These are phyloP conservation scores for Populus hybrid DNA, from an alignment of 441 rosid genomes.

Conservation along the genomic window DNA sequence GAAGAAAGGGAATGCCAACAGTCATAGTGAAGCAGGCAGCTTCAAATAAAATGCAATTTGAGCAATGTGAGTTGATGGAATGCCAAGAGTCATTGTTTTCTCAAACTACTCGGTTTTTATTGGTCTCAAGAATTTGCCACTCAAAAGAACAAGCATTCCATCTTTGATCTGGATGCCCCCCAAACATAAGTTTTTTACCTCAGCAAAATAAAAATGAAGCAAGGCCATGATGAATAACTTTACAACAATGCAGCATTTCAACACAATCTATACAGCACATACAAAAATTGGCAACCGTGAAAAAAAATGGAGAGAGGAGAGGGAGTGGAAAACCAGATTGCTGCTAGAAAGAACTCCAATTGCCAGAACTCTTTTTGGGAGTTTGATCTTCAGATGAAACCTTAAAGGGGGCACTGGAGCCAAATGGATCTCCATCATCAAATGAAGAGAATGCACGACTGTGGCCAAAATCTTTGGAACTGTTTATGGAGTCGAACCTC, in stretches of 20 bases:
- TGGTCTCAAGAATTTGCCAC: not conserved
- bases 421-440: constrained; percentile 86
- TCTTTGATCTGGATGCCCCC: no score
- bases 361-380: no score
- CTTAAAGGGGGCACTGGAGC: constrained; percentile 85
- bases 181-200: no score
- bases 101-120: not conserved
- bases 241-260: no score
- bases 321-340: not conserved
- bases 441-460: constrained; percentile 59
- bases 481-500: constrained; percentile 79
- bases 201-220: no score
- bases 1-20: not conserved
- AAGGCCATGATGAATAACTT: no score
- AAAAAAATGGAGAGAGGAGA: not conserved
- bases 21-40: no score
- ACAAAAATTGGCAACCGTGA: constrained; percentile 8
- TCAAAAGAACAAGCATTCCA: no score
- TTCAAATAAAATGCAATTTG: no score
- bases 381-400: constrained; percentile 46
- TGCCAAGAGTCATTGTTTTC: no score
- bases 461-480: constrained; percentile 61
- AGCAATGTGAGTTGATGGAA: no score
- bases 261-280: no score
- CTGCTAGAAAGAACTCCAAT: not conserved